These are phyloP conservation scores for Boletus smithii DNA, from an alignment of 1,284 basidiomycete genomes.

Conservation along the genomic window DNA sequence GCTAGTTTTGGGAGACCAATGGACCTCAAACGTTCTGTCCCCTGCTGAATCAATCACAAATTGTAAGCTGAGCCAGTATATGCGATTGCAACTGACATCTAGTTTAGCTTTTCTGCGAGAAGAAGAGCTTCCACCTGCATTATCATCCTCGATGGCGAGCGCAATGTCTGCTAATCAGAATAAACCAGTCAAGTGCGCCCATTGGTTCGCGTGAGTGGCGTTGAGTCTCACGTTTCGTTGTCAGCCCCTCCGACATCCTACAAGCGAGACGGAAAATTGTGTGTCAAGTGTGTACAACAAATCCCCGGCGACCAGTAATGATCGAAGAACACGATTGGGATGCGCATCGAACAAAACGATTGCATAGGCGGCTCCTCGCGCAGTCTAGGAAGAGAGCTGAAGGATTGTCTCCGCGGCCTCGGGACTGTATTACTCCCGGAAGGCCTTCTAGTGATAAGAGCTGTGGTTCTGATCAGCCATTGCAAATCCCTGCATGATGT, in stretches of 20 bases:
- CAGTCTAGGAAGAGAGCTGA: conserved; percentile 17
- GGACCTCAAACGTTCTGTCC: conserved; percentile 53
- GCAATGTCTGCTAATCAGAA: conserved; percentile 46
- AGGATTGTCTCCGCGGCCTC: background rate
- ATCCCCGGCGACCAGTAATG: conserved; percentile 67
- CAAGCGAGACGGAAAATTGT: conserved; percentile 55
- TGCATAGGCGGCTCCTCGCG: conserved; percentile 44
- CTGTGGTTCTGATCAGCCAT: background rate
- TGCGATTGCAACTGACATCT: conserved; percentile 3
- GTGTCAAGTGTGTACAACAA: conserved; percentile 70
- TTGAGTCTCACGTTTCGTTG: conserved; percentile 10
- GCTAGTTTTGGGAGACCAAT: conserved; percentile 55
- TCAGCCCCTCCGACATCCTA: conserved; percentile 49
- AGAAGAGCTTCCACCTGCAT: conserved; percentile 51
- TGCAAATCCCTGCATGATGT: conserved; percentile 11
- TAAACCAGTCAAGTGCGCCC: conserved; percentile 50
- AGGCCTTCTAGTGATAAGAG: conserved; percentile 3
- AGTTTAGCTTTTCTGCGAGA: conserved; percentile 58
- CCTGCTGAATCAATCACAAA: conserved; percentile 50
- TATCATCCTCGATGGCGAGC: conserved; percentile 54
- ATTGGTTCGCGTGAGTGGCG: conserved; percentile 10
- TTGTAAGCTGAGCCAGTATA: conserved; percentile 35
- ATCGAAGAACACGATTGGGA: conserved; percentile 70
- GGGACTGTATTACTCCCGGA: background rate
- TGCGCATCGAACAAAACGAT: conserved; percentile 56